Conservation (phyloP, 805 yeast species). For the Saccharomycopsis sp. region DNA sequence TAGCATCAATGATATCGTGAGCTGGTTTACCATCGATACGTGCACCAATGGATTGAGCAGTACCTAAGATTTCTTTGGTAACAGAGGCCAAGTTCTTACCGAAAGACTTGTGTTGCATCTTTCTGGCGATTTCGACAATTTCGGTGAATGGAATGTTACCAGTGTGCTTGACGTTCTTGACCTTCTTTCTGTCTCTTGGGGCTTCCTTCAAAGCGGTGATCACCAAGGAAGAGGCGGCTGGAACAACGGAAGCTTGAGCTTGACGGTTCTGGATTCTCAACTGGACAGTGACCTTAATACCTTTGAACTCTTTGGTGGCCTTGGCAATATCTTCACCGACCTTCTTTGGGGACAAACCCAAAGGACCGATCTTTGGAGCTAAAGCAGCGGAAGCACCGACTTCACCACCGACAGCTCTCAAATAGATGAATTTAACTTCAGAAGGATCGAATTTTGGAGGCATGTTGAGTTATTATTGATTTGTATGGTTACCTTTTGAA, state of each 20-base stretch:
- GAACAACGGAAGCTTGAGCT: slow-evolving; percentile 97
- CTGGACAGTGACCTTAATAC: slow-evolving; percentile 98
- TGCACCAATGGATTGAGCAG: slow-evolving; percentile 99
- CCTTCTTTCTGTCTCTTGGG: slow-evolving; percentile 99
- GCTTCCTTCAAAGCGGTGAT: slow-evolving; percentile 99
- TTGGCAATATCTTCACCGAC: slow-evolving; percentile 99
- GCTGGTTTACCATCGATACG: slow-evolving; percentile 99
- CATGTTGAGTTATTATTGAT: slow-evolving; percentile 40
- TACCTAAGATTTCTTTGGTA: slow-evolving; percentile 97
- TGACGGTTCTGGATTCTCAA: slow-evolving; percentile 99
- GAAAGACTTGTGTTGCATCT: slow-evolving; percentile 94
- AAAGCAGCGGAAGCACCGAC: slow-evolving; percentile 99
- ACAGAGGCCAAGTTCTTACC: slow-evolving; percentile 97
- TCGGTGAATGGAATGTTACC: slow-evolving; percentile 98
- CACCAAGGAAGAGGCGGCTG: slow-evolving; percentile 98
- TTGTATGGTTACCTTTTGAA: background rate
- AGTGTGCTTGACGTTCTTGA: slow-evolving; percentile 98
- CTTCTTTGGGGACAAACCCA: slow-evolving; percentile 99
- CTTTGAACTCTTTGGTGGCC: slow-evolving; percentile 98
- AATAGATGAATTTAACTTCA: slow-evolving; percentile 97
- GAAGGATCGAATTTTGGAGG: slow-evolving; percentile 98
- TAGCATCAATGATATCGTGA: slow-evolving; percentile 97
- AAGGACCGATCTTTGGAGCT: slow-evolving; percentile 99
- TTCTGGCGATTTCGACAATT: slow-evolving; percentile 94
- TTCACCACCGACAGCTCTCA: slow-evolving; percentile 99